Evolutionary conservation across 2,329 filamentous ascomycete species (phyloP).

Genomic region (Xylariaceae sp.): DNA sequence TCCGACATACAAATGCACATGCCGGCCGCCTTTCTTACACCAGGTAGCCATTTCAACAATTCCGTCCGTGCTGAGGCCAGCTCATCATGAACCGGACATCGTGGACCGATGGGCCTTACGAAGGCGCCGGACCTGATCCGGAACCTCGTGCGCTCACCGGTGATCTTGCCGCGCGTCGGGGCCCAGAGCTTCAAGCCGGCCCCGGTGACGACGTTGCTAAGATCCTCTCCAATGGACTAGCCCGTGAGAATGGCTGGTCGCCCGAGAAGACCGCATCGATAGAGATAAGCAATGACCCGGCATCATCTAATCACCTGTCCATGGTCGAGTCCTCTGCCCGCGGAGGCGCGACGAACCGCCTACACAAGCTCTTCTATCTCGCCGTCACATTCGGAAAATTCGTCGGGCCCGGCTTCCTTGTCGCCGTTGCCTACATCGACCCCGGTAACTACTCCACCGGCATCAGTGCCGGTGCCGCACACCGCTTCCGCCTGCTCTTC

Average conservation of each 20-base stretch:
- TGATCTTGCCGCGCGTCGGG: slow-evolving; percentile 54
- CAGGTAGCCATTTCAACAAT: not conserved
- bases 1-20: not conserved
- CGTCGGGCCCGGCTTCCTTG: slow-evolving; percentile 64
- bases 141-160: slow-evolving; percentile 50
- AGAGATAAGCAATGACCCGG: slow-evolving; percentile 17
- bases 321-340: slow-evolving; percentile 2
- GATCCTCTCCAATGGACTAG: slow-evolving; percentile 18
- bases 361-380: slow-evolving; percentile 25
- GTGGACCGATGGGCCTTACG: slow-evolving; percentile 38
- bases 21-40: not conserved
- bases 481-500: slow-evolving; percentile 63
- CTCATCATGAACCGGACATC: slow-evolving; percentile 34
- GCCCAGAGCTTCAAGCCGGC: slow-evolving; percentile 36
- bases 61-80: not conserved
- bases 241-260: slow-evolving; percentile 24
- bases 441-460: slow-evolving; percentile 68
- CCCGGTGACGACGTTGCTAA: slow-evolving; percentile 20
- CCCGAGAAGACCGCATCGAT: slow-evolving; percentile 18
- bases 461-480: slow-evolving; percentile 63
- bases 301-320: slow-evolving; percentile 4
- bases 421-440: slow-evolving; percentile 57
- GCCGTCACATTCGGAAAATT: slow-evolving; percentile 52
- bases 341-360: slow-evolving; percentile 16
- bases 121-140: slow-evolving; percentile 48